Evolutionary conservation across 176 grass and related monocot species (phyloP).

Genomic region (Eremochloa ophiuroides): DNA sequence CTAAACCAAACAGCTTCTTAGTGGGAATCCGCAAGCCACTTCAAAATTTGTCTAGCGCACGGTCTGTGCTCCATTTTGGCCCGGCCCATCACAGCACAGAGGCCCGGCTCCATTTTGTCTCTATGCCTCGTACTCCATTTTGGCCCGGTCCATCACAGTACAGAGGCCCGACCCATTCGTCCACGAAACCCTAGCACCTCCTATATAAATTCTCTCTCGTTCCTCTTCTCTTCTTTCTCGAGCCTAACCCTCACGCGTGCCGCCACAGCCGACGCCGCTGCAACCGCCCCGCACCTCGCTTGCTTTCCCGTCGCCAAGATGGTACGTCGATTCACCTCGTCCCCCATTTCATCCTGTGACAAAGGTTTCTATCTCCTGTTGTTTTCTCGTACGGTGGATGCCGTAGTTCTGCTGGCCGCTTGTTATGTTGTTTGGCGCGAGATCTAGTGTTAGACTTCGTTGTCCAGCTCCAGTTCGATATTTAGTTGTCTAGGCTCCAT

Average conservation of each 20-base stretch:
- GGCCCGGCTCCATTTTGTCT: background rate
- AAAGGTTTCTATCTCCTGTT: background rate
- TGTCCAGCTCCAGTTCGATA: background rate
- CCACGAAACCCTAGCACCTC: constrained; percentile 30
- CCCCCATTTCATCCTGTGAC: background rate
- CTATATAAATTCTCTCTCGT: background rate
- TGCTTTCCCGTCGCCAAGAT: constrained; percentile 23
- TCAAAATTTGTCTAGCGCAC: too few species aligned
- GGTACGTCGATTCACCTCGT: constrained; percentile 24
- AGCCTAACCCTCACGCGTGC: background rate
- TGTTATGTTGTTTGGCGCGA: background rate
- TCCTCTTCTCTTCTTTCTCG: background rate
- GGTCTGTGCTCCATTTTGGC: too few species aligned
- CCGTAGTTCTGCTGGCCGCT: background rate
- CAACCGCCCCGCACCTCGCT: background rate
- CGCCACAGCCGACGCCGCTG: background rate
- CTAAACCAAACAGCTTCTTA: too few species aligned
- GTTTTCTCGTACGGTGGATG: background rate
- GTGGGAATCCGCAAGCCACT: too few species aligned
- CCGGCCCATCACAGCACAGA: background rate
- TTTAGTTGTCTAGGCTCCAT: background rate
- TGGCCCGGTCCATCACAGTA: background rate
- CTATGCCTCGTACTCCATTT: too few species aligned
- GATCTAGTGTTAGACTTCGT: background rate
- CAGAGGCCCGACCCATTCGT: background rate